Conservation (phyloP, 768 basidiomycete genomes). For the Lactifluus hygrophoroides region DNA sequence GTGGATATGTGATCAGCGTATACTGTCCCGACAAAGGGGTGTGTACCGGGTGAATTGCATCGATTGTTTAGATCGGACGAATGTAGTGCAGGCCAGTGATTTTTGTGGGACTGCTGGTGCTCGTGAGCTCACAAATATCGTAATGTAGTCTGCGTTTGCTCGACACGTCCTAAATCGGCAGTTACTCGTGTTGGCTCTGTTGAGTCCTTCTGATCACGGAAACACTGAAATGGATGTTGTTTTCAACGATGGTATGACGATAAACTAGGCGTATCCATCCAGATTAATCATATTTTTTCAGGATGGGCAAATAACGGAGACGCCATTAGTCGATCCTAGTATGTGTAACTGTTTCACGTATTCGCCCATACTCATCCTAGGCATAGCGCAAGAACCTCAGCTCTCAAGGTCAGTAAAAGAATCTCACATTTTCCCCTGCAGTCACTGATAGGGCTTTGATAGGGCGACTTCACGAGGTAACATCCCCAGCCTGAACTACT, state of each 20-base stretch:
- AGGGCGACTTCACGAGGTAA: slow-evolving; percentile 87
- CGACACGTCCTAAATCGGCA: slow-evolving; percentile 72
- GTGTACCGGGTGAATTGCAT: slow-evolving; percentile 92
- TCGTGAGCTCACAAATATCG: slow-evolving; percentile 11
- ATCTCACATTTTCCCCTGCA: not conserved
- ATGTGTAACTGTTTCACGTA: slow-evolving; percentile 26
- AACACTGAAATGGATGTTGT: slow-evolving; percentile 58
- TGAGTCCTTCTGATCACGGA: slow-evolving; percentile 43
- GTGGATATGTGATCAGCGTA: slow-evolving; percentile 64
- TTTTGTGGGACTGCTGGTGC: not conserved
- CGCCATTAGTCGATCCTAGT: slow-evolving; percentile 85
- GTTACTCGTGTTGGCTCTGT: slow-evolving; percentile 62
- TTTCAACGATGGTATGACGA: slow-evolving; percentile 63
- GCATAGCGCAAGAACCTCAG: slow-evolving; percentile 84
- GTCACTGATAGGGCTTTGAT: slow-evolving; percentile 1
- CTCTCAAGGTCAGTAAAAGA: slow-evolving; percentile 63
- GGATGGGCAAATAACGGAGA: slow-evolving; percentile 99
- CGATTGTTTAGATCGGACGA: slow-evolving; percentile 91
- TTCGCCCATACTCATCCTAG: slow-evolving; percentile 18
- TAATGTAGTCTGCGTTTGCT: slow-evolving; percentile 79
- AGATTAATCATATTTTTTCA: slow-evolving; percentile 24
- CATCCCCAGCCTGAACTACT: not conserved
- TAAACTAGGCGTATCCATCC: not conserved
- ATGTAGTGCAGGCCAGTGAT: slow-evolving; percentile 70
- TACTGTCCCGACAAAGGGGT: slow-evolving; percentile 76